A percentile compares a stretch with the other conserved stretches of the same genome.
Evolutionary conservation across 331 rosid species (phyloP).

Genomic region (Rosa hybrid): DNA sequence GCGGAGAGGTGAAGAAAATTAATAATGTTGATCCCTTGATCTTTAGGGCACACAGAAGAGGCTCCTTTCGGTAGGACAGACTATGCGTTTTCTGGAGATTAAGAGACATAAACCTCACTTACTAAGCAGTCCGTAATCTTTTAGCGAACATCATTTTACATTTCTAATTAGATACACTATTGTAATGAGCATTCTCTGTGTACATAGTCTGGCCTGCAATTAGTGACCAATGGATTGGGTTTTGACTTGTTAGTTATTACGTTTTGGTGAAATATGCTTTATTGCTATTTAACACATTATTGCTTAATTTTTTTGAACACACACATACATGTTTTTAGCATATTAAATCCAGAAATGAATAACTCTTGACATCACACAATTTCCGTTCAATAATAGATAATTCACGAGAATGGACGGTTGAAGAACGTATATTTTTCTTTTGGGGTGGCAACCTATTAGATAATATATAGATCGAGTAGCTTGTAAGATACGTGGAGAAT

Average conservation of each 20-base stretch:
- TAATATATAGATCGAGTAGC: background rate
- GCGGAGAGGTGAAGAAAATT: background rate
- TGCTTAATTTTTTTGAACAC: background rate
- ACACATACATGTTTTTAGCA: background rate
- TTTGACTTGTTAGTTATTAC: too few species aligned
- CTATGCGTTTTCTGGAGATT: background rate
- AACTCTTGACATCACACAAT: background rate
- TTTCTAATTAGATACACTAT: too few species aligned
- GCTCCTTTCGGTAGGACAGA: too few species aligned
- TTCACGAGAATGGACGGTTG: background rate
- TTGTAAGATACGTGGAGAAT: conserved; percentile 6
- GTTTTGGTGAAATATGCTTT: too few species aligned
- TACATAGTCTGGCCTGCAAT: too few species aligned
- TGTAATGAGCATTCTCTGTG: too few species aligned
- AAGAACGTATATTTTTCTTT: background rate
- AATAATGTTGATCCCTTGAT: background rate
- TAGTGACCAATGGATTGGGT: too few species aligned
- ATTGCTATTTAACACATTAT: too few species aligned
- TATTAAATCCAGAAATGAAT: background rate
- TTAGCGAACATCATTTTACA: background rate
- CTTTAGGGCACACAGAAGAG: background rate
- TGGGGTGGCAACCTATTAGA: background rate
- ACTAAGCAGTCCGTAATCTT: background rate
- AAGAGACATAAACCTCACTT: background rate
- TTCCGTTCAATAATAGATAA: background rate